A percentile compares a stretch with the other conserved stretches of the same genome.
Conservation (phyloP, 352 stramenopile species). For the Globisporangium nunn region DNA sequence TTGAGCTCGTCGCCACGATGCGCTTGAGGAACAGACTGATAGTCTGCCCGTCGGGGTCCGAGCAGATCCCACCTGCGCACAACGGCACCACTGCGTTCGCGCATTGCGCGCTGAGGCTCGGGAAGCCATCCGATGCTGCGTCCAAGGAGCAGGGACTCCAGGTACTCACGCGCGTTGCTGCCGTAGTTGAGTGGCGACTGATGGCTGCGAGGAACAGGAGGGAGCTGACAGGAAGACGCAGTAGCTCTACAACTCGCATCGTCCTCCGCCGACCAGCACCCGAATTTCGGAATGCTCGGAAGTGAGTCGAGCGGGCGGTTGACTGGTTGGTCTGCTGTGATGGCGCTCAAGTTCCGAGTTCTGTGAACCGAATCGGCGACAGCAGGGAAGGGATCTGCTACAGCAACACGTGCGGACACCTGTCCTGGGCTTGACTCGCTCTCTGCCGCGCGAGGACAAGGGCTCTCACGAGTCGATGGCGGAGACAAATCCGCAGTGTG, state of each 20-base stretch:
- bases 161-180: conserved; percentile 12
- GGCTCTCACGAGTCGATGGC: neutral
- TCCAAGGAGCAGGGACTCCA: conserved; percentile 32
- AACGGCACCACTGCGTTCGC: conserved; percentile 30
- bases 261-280: neutral
- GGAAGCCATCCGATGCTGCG: conserved; percentile 13
- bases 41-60: conserved; percentile 29
- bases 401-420: neutral
- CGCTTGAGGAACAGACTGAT: conserved; percentile 51
- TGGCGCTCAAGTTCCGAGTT: no score
- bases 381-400: neutral
- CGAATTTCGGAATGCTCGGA: neutral
- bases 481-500: neutral
- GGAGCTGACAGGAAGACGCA: neutral
- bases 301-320: neutral
- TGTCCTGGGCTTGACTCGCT: neutral
- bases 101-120: conserved; percentile 30
- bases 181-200: neutral
- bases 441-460: neutral
- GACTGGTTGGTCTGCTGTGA: neutral
- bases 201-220: neutral
- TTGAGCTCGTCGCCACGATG: conserved; percentile 24
- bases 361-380: no score
- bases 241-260: neutral
- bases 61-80: conserved; percentile 39